Evolutionary conservation across 2,329 filamentous ascomycete species (phyloP), one percentile per base, ranked within the genome.

Genomic region (Pyrenochaeta sp.): DNA sequence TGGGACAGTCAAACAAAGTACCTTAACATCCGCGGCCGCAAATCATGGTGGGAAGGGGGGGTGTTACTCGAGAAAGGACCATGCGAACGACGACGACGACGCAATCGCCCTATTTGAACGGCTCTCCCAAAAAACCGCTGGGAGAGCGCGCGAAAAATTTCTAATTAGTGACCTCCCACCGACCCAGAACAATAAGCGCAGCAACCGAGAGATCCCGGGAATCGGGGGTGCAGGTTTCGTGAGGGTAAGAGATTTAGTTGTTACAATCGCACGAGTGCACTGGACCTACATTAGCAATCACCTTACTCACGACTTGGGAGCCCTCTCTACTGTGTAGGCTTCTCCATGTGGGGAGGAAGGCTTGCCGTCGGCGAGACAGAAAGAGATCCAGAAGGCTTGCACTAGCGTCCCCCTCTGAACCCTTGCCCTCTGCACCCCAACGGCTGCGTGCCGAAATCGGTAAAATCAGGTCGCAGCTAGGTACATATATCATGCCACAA

Each of bases 221-320:
- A 35, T n/a, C n/a, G n/a, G n/a, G n/a, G n/a, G n/a, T n/a, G n/a
- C n/a, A 41, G 42, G 36, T 22, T 24, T 34, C 46, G 40, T 46
- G 39, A 46, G 40, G 21, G 47, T 37, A 24, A 32, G 31, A 46
- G 48, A 47, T 47, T n/a, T 47, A 40, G 42, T 35, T 18, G 36
- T 31, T 30, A 8, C 14, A 34, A 23, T 23, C 13, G 36, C 22
- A 27, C 17, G 35, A 35, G n/a, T 35, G n/a, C n/a, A n/a, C 30
- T 40, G 38, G 41, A 41, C 41, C 18, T 13, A 34, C 29, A 48
- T 55, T 55, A 55, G 52, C 52, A 55, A 53, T 55, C 43, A 47
- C 36, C 42, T 55, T 44, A 50, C 49, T 48, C 35, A 37, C 41
- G 28, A n/a, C n/a, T n/a, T n/a, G n/a, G n/a, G n/a, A n/a, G n/a